Conservation (phyloP, 805 yeast genomes). For the Lipomyces lipofer region DNA sequence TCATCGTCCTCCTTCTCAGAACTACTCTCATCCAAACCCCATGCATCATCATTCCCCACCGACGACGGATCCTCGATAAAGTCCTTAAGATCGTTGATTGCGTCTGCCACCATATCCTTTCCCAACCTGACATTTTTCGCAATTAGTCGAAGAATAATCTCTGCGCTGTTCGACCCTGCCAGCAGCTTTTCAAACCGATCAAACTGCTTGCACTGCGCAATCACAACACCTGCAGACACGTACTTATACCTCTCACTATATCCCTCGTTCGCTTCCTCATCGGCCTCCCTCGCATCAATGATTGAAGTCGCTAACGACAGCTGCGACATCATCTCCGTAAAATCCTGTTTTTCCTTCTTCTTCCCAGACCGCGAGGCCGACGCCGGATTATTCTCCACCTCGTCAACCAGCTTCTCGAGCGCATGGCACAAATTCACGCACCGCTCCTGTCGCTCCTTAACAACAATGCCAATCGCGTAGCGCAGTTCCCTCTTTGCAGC, state of each 20-base stretch:
- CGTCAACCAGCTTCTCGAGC: slow-evolving; percentile 15
- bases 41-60: slow-evolving; percentile 1
- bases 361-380: background rate
- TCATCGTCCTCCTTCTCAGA: slow-evolving; percentile 9
- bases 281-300: background rate
- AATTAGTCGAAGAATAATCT: background rate
- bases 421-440: slow-evolving; percentile 12
- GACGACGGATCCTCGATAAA: slow-evolving; percentile 17
- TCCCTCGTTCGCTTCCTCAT: no score
- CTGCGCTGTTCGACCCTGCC: background rate
- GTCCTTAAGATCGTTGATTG: slow-evolving; percentile 15
- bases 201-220: slow-evolving; percentile 10
- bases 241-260: slow-evolving; percentile 15
- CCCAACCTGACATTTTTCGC: background rate
- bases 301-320: background rate
- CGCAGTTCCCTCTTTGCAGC: background rate
- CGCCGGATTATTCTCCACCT: slow-evolving; percentile 6
- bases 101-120: slow-evolving; percentile 12
- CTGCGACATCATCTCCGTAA: background rate
- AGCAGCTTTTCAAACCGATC: slow-evolving; percentile 13
- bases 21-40: slow-evolving; percentile 3
- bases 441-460: slow-evolving; percentile 6
- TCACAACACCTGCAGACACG: slow-evolving; percentile 21
- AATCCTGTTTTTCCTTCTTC: background rate
- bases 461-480: slow-evolving; percentile 5